These are phyloP conservation scores for Colletotrichum chrysophilum DNA, from an alignment of 2,329 filamentous ascomycete species.

Conservation along the genomic window DNA sequence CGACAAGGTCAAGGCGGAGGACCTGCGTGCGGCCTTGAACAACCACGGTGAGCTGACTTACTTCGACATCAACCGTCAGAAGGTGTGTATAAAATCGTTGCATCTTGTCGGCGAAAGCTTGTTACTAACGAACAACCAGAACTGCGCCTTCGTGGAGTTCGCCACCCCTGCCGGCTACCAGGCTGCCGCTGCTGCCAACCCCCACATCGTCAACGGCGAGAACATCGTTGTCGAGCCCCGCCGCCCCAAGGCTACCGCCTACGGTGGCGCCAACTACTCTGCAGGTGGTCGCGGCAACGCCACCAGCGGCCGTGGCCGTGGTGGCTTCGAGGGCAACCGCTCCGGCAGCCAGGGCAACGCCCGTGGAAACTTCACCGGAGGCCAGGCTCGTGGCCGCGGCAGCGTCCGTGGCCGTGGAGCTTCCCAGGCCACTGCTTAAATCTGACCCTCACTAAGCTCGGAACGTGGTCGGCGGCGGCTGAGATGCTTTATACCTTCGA, in stretches of 20 bases:
- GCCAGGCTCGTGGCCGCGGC: slow-evolving; percentile 69
- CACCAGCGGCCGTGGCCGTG: slow-evolving; percentile 67
- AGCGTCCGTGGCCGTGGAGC: slow-evolving; percentile 70
- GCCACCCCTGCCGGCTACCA: slow-evolving; percentile 80
- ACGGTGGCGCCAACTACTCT: slow-evolving; percentile 72
- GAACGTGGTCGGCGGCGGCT: background rate
- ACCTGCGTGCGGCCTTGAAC: slow-evolving; percentile 73
- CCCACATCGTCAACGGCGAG: slow-evolving; percentile 83
- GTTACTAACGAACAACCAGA: slow-evolving; percentile 58
- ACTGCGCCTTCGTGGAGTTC: slow-evolving; percentile 97
- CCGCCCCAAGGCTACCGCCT: slow-evolving; percentile 74
- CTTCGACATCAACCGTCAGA: slow-evolving; percentile 81
- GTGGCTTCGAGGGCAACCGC: slow-evolving; percentile 65
- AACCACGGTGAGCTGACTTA: slow-evolving; percentile 74
- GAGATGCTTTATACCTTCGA: too few species aligned
- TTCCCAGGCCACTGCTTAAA: slow-evolving; percentile 44
- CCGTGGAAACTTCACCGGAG: slow-evolving; percentile 73
- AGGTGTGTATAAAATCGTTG: slow-evolving; percentile 61
- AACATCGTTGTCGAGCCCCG: slow-evolving; percentile 89
- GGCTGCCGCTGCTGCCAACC: slow-evolving; percentile 83
- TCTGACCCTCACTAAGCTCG: background rate
- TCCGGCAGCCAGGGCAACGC: slow-evolving; percentile 57
- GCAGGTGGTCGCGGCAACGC: slow-evolving; percentile 30
- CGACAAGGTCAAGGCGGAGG: slow-evolving; percentile 79
- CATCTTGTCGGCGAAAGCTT: background rate